Base-by-base conservation (phyloP, 495 filamentous ascomycete species). In the Xylaria nigripes region DNA sequence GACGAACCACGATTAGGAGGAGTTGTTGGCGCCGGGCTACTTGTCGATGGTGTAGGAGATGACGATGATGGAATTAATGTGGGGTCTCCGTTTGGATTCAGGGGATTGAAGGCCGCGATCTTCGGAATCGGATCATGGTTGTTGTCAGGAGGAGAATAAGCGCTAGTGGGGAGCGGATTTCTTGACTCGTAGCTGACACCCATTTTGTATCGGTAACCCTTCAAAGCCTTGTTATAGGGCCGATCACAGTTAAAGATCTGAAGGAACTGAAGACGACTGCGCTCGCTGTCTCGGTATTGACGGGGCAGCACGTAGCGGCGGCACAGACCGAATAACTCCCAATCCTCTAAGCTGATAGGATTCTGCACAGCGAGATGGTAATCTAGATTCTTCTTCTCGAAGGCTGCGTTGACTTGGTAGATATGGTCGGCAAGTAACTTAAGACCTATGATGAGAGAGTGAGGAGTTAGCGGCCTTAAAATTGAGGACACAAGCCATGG, bases 141-240 rank as follows among this genome's bases (percentile, higher is more conserved):
- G 32, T 15, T 36, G 27, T 30, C 10, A 22, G 62, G 43, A 27
- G 40, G 18, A 18, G 67, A 62, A 45, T 73, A 75, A n/a, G 58
- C 41, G 15, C 61, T 64, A 10, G 68, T 69, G 18, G 70, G 63
- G 15, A 72, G 59, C 9, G 67, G 63, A 54, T 62, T 63, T 16
- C 69, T 67, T n/a, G 63, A 41, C 57, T 74, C 69, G 48, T 63
- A 71, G 9, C 65, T 66, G 25, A 75, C 67, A 54, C 67, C 72
- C 74, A 77, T 76, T 41, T 58, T 74, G 61, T 60, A 59, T 0
- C 0, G 18, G 24, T 62, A 64, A 6, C 25, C 29, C 5, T 48
- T 27, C 0, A 64, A 25, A 6, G 41, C 13, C 27, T 53, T 59
- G 47, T 61, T 66, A 15, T 60, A 64, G 2, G 22, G 27, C 1